Evolutionary conservation across 2,329 filamentous ascomycete species (phyloP).

Genomic region (Botrytis fragariae): DNA sequence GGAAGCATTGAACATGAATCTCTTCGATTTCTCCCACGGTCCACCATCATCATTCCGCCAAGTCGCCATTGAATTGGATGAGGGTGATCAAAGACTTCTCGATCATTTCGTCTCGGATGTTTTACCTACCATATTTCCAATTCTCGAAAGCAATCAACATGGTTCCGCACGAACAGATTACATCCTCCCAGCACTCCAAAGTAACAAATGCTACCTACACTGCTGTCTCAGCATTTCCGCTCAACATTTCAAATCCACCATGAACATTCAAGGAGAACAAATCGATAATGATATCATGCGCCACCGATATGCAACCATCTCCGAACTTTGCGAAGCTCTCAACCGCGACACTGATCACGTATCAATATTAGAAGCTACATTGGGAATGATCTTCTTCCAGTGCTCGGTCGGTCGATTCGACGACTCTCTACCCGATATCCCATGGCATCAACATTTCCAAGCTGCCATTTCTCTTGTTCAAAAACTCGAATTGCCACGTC

Average conservation of each 20-base stretch:
- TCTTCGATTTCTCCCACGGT: slow-evolving; percentile 77
- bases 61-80: slow-evolving; percentile 77
- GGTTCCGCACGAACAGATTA: slow-evolving; percentile 78
- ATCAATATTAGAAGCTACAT: slow-evolving; percentile 85
- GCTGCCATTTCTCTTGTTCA: slow-evolving; percentile 81
- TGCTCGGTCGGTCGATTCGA: slow-evolving; percentile 84
- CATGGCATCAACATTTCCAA: slow-evolving; percentile 97
- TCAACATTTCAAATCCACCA: slow-evolving; percentile 82
- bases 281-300: slow-evolving; percentile 89
- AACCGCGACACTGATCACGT: slow-evolving; percentile 77
- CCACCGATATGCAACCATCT: slow-evolving; percentile 85
- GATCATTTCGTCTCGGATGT: slow-evolving; percentile 91
- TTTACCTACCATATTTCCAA: slow-evolving; percentile 84
- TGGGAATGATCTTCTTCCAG: slow-evolving; percentile 96
- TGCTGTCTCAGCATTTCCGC: slow-evolving; percentile 93
- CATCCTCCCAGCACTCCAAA: slow-evolving; percentile 82
- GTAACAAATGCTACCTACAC: slow-evolving; percentile 90
- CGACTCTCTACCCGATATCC: slow-evolving; percentile 83
- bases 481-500: slow-evolving; percentile 74
- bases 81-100: slow-evolving; percentile 80
- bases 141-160: slow-evolving; percentile 85
- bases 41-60: slow-evolving; percentile 62
- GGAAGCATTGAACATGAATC: slow-evolving; percentile 69
- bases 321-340: slow-evolving; percentile 78
- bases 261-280: slow-evolving; percentile 64